phyloP scores from a whole-genome alignment of 1,284 basidiomycete species.

The Pseudozyma tsukubaensis region DNA sequence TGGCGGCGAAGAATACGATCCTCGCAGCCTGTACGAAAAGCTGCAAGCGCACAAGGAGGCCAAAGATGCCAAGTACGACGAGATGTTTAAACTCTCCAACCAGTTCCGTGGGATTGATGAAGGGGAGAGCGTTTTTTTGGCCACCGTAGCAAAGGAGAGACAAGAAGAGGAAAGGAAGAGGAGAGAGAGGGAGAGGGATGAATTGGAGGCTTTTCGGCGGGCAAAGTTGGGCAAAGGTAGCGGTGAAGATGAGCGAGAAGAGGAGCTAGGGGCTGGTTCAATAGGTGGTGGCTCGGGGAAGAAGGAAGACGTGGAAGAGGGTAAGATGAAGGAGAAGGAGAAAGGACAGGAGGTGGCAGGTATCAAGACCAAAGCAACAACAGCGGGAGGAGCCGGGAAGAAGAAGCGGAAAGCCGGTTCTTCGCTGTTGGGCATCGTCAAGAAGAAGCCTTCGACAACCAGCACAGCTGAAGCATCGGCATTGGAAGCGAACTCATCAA shows the following conservation, averaged over 20 bases:
- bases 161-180: slow-evolving; percentile 29
- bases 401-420: slow-evolving; percentile 40
- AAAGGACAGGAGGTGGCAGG: background rate
- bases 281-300: background rate
- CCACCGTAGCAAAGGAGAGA: slow-evolving; percentile 41
- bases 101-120: slow-evolving; percentile 67
- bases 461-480: background rate
- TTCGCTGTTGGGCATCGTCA: slow-evolving; percentile 31
- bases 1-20: slow-evolving; percentile 40
- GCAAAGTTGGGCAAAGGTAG: slow-evolving; percentile 7
- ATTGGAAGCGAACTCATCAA: background rate
- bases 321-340: background rate
- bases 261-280: too few species aligned
- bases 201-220: slow-evolving; percentile 48
- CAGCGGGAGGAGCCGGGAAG: slow-evolving; percentile 8
- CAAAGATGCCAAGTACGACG: slow-evolving; percentile 61
- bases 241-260: background rate
- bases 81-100: slow-evolving; percentile 60
- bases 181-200: slow-evolving; percentile 31
- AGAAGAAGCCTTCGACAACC: slow-evolving; percentile 30
- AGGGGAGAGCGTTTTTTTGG: slow-evolving; percentile 58
- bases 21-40: slow-evolving; percentile 47
- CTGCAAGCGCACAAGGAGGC: slow-evolving; percentile 58
- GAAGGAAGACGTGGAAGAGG: background rate
- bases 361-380: background rate